Conservation (phyloP, 441 rosid species). For the Jatropha multifida region DNA sequence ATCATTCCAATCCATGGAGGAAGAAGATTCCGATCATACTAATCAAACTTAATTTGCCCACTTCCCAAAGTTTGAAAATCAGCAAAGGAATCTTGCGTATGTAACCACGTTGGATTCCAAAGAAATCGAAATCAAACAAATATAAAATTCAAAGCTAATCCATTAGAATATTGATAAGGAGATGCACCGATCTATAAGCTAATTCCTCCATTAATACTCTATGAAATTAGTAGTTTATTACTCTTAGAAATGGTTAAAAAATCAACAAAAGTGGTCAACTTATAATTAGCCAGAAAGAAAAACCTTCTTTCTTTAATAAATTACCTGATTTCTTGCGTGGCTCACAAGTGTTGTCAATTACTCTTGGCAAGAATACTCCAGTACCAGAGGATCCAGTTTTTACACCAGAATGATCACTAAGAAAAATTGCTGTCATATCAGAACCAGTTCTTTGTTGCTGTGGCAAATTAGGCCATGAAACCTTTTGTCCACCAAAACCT, state of each 20-base stretch:
- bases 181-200: conserved; percentile 16
- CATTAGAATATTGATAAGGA: conserved; percentile 4
- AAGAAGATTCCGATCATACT: conserved; percentile 40
- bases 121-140: conserved; percentile 23
- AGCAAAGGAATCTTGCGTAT: conserved; percentile 41
- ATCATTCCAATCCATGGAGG: conserved; percentile 5
- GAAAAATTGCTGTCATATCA: conserved; percentile 67
- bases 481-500: conserved; percentile 18
- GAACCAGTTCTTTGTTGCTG: conserved; percentile 38
- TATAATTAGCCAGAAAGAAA: not conserved
- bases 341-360: conserved; percentile 38
- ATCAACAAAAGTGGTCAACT: not conserved
- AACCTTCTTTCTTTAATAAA: not conserved
- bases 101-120: conserved; percentile 30
- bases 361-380: conserved; percentile 84
- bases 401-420: conserved; percentile 45
- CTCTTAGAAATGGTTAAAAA: not conserved
- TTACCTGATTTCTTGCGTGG: conserved; percentile 69
- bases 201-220: conserved; percentile 27
- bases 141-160: conserved; percentile 19
- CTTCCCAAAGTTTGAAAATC: conserved; percentile 9
- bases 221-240: not conserved
- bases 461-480: conserved; percentile 22
- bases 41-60: conserved; percentile 25
- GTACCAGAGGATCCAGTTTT: conserved; percentile 67